phyloP scores from a whole-genome alignment of 495 filamentous ascomycete species.

The Jackrogersella minutella region DNA sequence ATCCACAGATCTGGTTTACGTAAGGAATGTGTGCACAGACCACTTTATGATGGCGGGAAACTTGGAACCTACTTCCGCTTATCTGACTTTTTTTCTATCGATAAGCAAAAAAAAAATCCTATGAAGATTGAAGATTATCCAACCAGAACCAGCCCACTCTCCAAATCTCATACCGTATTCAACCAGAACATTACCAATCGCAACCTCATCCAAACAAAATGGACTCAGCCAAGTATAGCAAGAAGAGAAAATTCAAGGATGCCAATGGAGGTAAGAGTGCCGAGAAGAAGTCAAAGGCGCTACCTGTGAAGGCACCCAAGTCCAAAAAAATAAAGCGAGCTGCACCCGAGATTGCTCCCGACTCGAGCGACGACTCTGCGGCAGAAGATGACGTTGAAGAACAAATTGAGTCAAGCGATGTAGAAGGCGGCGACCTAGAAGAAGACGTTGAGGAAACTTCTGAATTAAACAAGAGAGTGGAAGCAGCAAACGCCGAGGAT shows the following conservation, averaged over 20 bases:
- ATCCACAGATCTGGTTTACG: no score
- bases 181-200: slow-evolving; percentile 20
- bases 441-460: slow-evolving; percentile 27
- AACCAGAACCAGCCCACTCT: slow-evolving; percentile 22
- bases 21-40: no score
- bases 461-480: slow-evolving; percentile 36
- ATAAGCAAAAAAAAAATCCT: slow-evolving; percentile 39
- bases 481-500: slow-evolving; percentile 40
- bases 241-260: slow-evolving; percentile 59
- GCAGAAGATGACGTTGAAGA: slow-evolving; percentile 39
- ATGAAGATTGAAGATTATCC: background rate
- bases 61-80: background rate
- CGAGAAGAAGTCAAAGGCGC: slow-evolving; percentile 19
- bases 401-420: slow-evolving; percentile 23
- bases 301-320: slow-evolving; percentile 31
- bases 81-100: slow-evolving; percentile 27
- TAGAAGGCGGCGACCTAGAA: slow-evolving; percentile 26
- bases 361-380: slow-evolving; percentile 33
- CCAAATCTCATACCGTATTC: background rate
- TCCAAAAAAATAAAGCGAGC: slow-evolving; percentile 44
- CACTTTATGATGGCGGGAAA: background rate
- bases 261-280: slow-evolving; percentile 44
- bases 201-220: slow-evolving; percentile 37
- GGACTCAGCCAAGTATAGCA: slow-evolving; percentile 52
- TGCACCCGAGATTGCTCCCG: slow-evolving; percentile 31